These are phyloP conservation scores for Kandelia obovata DNA, from an alignment of 345 rosid species.

Conservation along the genomic window DNA sequence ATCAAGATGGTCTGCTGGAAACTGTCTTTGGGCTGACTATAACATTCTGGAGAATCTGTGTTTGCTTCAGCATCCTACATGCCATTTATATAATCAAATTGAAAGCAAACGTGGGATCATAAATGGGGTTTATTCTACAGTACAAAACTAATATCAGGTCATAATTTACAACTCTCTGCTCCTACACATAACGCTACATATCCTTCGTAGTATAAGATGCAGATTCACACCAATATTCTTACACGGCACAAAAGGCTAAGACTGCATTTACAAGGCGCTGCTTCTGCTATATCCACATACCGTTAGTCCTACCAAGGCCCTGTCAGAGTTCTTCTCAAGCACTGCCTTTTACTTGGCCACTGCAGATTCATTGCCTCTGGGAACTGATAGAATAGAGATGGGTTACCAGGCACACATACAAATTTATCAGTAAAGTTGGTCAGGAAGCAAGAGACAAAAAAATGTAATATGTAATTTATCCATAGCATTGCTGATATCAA, in stretches of 20 bases:
- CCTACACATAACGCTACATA: conserved; percentile 38
- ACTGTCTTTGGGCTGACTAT: background rate
- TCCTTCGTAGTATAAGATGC: conserved; percentile 17
- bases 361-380: conserved; percentile 38
- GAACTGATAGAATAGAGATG: conserved; percentile 12
- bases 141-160: conserved; percentile 28
- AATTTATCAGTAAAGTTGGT: background rate
- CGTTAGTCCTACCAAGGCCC: conserved; percentile 29
- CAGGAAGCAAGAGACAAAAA: background rate
- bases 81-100: conserved; percentile 4
- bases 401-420: background rate
- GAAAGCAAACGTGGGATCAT: conserved; percentile 15
- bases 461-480: no score
- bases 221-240: conserved; percentile 3
- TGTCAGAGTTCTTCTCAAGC: conserved; percentile 35
- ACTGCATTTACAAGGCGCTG: conserved; percentile 1
- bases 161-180: conserved; percentile 43
- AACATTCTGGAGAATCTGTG: background rate
- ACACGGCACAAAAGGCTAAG: conserved; percentile 13
- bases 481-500: no score
- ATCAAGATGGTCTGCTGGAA: background rate
- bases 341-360: conserved; percentile 32
- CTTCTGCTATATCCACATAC: background rate
- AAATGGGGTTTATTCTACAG: conserved; percentile 19
- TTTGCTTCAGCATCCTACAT: conserved; percentile 12